These are phyloP conservation scores for Fusarium agapanthi DNA, from an alignment of 2,329 filamentous ascomycete species.

Conservation along the genomic window DNA sequence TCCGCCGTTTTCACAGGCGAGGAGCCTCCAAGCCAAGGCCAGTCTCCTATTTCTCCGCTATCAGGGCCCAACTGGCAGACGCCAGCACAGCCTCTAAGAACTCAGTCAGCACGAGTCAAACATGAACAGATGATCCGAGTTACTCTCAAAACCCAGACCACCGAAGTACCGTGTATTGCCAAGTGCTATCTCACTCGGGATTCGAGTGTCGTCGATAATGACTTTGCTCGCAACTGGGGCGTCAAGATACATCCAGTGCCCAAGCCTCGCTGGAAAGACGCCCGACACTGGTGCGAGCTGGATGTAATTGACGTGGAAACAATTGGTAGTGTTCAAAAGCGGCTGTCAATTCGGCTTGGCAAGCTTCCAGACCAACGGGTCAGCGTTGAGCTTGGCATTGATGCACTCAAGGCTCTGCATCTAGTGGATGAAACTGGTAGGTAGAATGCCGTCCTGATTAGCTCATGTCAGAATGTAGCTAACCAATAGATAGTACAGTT, in stretches of 20 bases:
- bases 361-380: constrained; percentile 14
- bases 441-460: neutral
- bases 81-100: constrained; percentile 5
- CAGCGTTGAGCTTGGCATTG: constrained; percentile 21
- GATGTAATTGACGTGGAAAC: constrained; percentile 32
- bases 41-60: constrained; percentile 20
- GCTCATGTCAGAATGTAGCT: neutral
- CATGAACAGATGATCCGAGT: constrained; percentile 30
- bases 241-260: constrained; percentile 12
- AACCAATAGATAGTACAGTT: constrained; percentile 4
- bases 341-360: constrained; percentile 16
- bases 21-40: constrained; percentile 6
- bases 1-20: constrained; percentile 7
- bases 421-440: constrained; percentile 21
- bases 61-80: constrained; percentile 3
- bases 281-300: constrained; percentile 16
- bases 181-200: constrained; percentile 19
- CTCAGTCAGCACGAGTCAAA: constrained; percentile 20
- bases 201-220: constrained; percentile 19
- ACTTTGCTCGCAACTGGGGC: constrained; percentile 18
- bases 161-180: constrained; percentile 25
- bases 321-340: constrained; percentile 10
- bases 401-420: constrained; percentile 17
- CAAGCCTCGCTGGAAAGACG: constrained; percentile 10
- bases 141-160: constrained; percentile 17